Evolutionary conservation across 768 basidiomycete genomes (phyloP).

Genomic region (Gymnopilus junonius): DNA sequence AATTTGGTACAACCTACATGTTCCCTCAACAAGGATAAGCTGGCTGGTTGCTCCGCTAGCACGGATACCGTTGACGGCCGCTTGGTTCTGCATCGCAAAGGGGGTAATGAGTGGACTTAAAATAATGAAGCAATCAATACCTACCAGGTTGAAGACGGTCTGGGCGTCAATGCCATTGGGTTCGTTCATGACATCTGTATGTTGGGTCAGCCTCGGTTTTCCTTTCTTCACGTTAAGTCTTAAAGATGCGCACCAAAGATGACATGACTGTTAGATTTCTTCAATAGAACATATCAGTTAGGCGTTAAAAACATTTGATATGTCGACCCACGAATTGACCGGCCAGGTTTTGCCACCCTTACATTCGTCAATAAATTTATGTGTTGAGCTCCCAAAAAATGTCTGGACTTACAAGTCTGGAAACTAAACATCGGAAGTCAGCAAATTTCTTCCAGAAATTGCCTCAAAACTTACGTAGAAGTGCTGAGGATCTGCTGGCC

Average conservation of each 20-base stretch:
- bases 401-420: conserved; percentile 42
- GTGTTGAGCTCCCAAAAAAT: conserved; percentile 10
- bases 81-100: conserved; percentile 50
- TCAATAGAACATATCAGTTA: not conserved
- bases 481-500: conserved; percentile 52
- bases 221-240: not conserved
- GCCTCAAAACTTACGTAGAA: conserved; percentile 40
- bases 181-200: conserved; percentile 60
- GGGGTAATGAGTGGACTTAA: not conserved
- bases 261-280: conserved; percentile 54
- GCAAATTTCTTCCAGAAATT: not conserved
- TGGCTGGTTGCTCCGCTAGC: conserved; percentile 63
- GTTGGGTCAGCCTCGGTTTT: not conserved
- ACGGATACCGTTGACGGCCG: conserved; percentile 68
- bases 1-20: conserved; percentile 28
- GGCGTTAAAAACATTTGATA: not conserved
- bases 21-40: conserved; percentile 51
- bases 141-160: conserved; percentile 55
- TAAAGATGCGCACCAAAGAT: conserved; percentile 46
- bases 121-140: conserved; percentile 1
- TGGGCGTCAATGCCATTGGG: conserved; percentile 60
- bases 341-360: conserved; percentile 64
- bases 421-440: conserved; percentile 37
- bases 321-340: conserved; percentile 49
- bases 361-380: not conserved